Percentiles rank a stretch among this genome's conserved stretches.
phyloP scores from a whole-genome alignment of 1,139 yeast genomes.

The Geotrichum candidum region DNA sequence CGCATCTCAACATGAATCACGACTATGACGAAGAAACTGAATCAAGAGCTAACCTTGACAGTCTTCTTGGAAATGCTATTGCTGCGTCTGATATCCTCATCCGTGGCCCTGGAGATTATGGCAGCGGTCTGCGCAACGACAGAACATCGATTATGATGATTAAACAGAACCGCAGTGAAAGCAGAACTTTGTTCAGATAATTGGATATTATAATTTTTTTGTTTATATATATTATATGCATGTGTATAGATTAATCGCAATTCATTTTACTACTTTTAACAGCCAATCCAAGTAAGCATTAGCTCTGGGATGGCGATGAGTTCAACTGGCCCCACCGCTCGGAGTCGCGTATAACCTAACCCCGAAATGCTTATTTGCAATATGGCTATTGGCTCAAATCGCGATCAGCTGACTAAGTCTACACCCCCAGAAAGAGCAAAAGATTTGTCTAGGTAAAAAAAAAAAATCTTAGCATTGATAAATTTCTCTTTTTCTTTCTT shows the following conservation, averaged over 20 bases:
- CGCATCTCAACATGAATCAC: background rate
- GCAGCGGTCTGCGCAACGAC: background rate
- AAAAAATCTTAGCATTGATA: background rate
- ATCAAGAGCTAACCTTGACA: conserved; percentile 10
- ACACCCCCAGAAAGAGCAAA: background rate
- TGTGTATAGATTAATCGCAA: background rate
- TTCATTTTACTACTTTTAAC: background rate
- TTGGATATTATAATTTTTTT: background rate
- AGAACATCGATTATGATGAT: background rate
- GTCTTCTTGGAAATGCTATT: conserved; percentile 16
- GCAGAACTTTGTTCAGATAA: background rate
- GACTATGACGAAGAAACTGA: conserved; percentile 9
- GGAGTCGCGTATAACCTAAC: background rate
- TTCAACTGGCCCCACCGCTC: background rate
- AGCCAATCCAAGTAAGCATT: background rate
- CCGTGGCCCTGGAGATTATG: conserved; percentile 4
- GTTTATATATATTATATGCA: background rate
- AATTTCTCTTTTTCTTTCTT: background rate
- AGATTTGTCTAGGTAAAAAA: background rate
- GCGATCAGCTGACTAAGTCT: background rate
- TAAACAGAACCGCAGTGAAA: background rate
- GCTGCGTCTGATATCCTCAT: conserved; percentile 16
- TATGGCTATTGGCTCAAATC: background rate
- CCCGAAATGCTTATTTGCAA: background rate
- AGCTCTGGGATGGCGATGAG: background rate